phyloP scores from a whole-genome alignment of 2,329 filamentous ascomycete genomes.

The Aspergillus sp. region DNA sequence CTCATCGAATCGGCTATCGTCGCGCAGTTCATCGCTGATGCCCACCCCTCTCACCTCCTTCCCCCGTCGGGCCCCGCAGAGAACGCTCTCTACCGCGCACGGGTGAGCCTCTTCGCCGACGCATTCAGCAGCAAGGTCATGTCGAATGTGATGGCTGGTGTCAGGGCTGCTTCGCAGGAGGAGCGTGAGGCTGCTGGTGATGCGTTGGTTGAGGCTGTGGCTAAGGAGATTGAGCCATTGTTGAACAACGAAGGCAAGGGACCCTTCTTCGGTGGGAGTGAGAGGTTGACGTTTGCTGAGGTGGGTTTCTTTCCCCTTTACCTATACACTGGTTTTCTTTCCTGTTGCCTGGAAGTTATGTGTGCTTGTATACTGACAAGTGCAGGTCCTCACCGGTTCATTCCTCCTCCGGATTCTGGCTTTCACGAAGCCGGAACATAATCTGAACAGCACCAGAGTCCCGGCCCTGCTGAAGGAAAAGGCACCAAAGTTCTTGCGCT shows the following conservation, averaged over 20 bases:
- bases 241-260: conserved; percentile 36
- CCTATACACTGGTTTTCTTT: background rate
- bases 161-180: conserved; percentile 43
- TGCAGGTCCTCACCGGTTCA: conserved; percentile 56
- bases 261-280: conserved; percentile 60
- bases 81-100: conserved; percentile 56
- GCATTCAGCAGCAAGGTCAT: conserved; percentile 59
- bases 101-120: conserved; percentile 66
- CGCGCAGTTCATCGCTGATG: conserved; percentile 63
- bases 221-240: conserved; percentile 68
- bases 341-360: background rate
- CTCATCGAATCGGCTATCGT: conserved; percentile 69
- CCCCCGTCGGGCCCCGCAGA: conserved; percentile 48
- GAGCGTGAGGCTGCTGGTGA: conserved; percentile 46
- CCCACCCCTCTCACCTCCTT: conserved; percentile 60
- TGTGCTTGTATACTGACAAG: conserved; percentile 6
- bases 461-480: conserved; percentile 39
- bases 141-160: conserved; percentile 39
- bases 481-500: conserved; percentile 62
- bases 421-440: conserved; percentile 49
- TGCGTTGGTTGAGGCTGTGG: conserved; percentile 50
- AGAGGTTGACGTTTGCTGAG: conserved; percentile 65
- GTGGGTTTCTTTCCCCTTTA: conserved; percentile 23
- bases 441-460: conserved; percentile 43
- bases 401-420: conserved; percentile 58